phyloP scores from a whole-genome alignment of 345 rosid genomes.

The Salix exigua region DNA sequence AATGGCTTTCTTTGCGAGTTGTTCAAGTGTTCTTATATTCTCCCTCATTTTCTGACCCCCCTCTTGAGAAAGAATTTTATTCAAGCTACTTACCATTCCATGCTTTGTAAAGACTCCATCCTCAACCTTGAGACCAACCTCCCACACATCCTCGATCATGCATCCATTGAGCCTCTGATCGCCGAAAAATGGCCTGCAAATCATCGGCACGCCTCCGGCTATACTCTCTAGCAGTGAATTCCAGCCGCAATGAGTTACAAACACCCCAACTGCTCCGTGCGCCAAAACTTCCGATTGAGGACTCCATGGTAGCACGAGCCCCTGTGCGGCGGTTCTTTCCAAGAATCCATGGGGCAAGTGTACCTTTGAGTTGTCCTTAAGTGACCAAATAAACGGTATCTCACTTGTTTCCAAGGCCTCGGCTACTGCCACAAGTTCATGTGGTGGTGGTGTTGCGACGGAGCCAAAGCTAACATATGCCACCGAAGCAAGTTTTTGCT shows the following conservation, averaged over 20 bases:
- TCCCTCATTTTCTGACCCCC: slow-evolving; percentile 23
- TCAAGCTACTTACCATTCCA: slow-evolving; percentile 9
- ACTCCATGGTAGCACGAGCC: slow-evolving; percentile 39
- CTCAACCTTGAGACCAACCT: slow-evolving; percentile 15
- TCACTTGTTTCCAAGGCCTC: slow-evolving; percentile 32
- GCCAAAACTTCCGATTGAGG: slow-evolving; percentile 30
- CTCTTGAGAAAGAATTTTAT: slow-evolving; percentile 10
- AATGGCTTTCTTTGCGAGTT: slow-evolving; percentile 7
- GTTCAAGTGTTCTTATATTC: slow-evolving; percentile 6
- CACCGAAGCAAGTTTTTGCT: slow-evolving; percentile 28
- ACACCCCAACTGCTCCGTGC: slow-evolving; percentile 28
- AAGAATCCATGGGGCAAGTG: slow-evolving; percentile 39
- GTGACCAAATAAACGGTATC: slow-evolving; percentile 40
- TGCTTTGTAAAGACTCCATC: slow-evolving; percentile 21
- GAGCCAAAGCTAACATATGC: slow-evolving; percentile 43
- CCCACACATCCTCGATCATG: slow-evolving; percentile 31
- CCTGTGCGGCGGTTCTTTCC: slow-evolving; percentile 22
- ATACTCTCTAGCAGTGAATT: slow-evolving; percentile 39
- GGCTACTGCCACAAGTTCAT: slow-evolving; percentile 32
- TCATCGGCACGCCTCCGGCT: slow-evolving; percentile 34
- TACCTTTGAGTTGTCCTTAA: slow-evolving; percentile 17
- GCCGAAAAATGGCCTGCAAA: slow-evolving; percentile 38
- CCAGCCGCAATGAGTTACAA: slow-evolving; percentile 41
- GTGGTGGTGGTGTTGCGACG: slow-evolving; percentile 24
- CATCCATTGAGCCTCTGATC: slow-evolving; percentile 40